Base-by-base conservation (phyloP, 345 rosid species). In the Pelargonium nanum region DNA sequence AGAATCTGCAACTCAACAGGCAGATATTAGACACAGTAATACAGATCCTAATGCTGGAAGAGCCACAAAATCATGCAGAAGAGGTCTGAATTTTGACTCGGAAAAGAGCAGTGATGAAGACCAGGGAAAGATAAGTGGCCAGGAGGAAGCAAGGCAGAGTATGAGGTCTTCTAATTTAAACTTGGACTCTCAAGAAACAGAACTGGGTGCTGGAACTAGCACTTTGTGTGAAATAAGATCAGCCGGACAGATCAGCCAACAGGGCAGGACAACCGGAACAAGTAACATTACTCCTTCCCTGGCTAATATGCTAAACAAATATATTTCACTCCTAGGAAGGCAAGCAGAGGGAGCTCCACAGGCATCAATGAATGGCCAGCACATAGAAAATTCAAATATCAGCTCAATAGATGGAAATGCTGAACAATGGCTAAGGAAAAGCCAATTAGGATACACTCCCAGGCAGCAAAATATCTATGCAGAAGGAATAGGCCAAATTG, bases 31-130 rank as follows among this genome's bases (percentile, higher is more conserved):
- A 17, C 52, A 57, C 62, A 71, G 30, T 24, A 65, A 51, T 5
- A 44, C 60, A 56, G 62, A 66, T 55, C 53, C 65, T 55, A 53
- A 63, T 61, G 59, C 75, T 28, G 63, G 24, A 63, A 21, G 68
- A 40, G 65, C 68, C 52, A 61, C 12, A 58, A 77, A 70, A 58
- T 77, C 87, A 64, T 79, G 90, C 68, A 71, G 77, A 65, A 85
- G 78, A 64, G 75, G 63, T 63, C 71, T 91, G 74, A 69, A 68
- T 62, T 88, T 87, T 68, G 84, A 81, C 61, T 59, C 65, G 67
- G 89, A 81, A 75, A 77, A 65, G 67, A 50, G 57, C 45, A 57
- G 26, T 24, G 60, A 24, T 17, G 59, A 57, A 59, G 60, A 30
- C 24, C 55, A 53, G 53, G 34, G 26, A 3, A 55, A 58, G 62